These are phyloP conservation scores for Geosiphon pyriformis DNA, from an alignment of 192 early-diverging fungal species.

Conservation along the genomic window DNA sequence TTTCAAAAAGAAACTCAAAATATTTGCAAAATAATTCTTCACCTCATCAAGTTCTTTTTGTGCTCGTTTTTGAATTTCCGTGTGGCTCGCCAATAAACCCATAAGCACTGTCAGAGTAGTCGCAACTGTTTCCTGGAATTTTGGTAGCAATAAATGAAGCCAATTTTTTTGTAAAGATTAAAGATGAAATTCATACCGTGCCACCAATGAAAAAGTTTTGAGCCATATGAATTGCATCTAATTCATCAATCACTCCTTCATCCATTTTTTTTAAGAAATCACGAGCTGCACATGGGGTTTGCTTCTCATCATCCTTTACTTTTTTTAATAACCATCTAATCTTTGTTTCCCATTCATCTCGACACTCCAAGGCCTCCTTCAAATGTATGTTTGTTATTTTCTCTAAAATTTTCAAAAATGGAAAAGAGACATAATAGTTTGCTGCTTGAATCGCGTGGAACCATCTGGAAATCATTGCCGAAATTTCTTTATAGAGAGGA, in stretches of 20 bases:
- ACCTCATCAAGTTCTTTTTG: conserved; percentile 17
- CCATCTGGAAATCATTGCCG: too few relatives aligned
- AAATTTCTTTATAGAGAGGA: too few relatives aligned
- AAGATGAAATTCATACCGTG: background rate
- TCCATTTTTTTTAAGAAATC: background rate
- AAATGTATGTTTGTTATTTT: too few relatives aligned
- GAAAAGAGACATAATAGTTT: too few relatives aligned
- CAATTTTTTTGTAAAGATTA: background rate
- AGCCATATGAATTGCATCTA: background rate
- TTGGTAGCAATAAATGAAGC: background rate
- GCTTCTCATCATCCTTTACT: too few relatives aligned
- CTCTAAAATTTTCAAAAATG: too few relatives aligned
- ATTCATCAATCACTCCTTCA: background rate
- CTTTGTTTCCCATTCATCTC: too few relatives aligned
- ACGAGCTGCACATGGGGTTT: too few relatives aligned
- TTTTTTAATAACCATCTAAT: too few relatives aligned
- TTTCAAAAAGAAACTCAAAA: too few relatives aligned
- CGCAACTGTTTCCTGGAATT: background rate
- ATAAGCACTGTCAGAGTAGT: conserved; percentile 16
- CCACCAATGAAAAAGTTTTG: background rate
- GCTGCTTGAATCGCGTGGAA: too few relatives aligned
- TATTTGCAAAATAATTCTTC: background rate
- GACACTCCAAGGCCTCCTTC: too few relatives aligned
- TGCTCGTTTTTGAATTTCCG: conserved; percentile 17
- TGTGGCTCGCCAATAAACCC: conserved; percentile 17